Evolutionary conservation across 2,329 filamentous ascomycete species (phyloP).

Genomic region (Simplicillium sp.): DNA sequence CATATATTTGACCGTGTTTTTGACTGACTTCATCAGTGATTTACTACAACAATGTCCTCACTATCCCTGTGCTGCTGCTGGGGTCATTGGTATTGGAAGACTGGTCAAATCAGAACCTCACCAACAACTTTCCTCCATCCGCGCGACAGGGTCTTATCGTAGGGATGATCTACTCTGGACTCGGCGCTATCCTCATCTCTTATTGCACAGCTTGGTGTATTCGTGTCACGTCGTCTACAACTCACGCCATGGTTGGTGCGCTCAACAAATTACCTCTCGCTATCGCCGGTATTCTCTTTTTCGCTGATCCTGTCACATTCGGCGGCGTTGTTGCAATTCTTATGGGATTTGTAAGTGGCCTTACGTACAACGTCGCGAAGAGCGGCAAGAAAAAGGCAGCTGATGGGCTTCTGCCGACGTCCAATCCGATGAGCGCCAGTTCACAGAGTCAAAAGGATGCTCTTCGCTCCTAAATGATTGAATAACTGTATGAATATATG

Average conservation of each 20-base stretch:
- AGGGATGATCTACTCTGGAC: conserved; percentile 81
- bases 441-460: conserved; percentile 7
- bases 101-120: conserved; percentile 73
- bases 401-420: conserved; percentile 5
- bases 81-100: conserved; percentile 74
- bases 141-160: conserved; percentile 61
- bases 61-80: conserved; percentile 74
- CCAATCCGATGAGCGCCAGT: conserved; percentile 7
- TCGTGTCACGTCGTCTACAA: conserved; percentile 87
- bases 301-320: conserved; percentile 78
- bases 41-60: conserved; percentile 96
- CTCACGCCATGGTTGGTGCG: conserved; percentile 90
- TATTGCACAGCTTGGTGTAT: conserved; percentile 96
- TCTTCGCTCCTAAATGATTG: conserved; percentile 3
- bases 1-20: not conserved
- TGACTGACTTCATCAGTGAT: conserved; percentile 53
- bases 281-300: conserved; percentile 78
- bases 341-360: conserved; percentile 75
- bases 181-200: conserved; percentile 85
- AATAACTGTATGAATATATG: too few relatives aligned
- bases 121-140: conserved; percentile 73
- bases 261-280: conserved; percentile 92
- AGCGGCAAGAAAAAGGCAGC: conserved; percentile 5
- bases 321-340: conserved; percentile 78
- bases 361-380: conserved; percentile 56